Conservation (phyloP, 2,329 filamentous ascomycete genomes). For the Cladosporium sp. region DNA sequence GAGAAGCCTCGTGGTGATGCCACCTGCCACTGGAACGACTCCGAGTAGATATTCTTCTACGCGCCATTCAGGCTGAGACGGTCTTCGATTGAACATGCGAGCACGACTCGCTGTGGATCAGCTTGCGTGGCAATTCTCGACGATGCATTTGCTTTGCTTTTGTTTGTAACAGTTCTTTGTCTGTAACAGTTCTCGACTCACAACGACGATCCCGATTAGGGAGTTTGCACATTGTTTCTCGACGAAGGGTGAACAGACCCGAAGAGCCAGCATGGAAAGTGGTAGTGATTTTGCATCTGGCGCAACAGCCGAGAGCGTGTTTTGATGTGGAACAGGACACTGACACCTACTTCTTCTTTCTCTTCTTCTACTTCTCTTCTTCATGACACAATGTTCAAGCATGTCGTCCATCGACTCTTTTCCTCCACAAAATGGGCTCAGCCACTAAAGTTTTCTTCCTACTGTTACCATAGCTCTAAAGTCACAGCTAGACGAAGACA, state of each 20-base stretch:
- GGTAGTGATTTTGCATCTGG: slow-evolving; percentile 4
- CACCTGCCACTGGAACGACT: slow-evolving; percentile 31
- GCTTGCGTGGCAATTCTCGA: neutral
- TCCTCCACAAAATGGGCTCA: neutral
- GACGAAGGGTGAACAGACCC: neutral
- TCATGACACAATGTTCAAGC: slow-evolving; percentile 9
- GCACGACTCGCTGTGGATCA: slow-evolving; percentile 2
- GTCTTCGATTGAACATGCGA: slow-evolving; percentile 6
- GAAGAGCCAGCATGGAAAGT: slow-evolving; percentile 9
- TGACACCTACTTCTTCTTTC: neutral
- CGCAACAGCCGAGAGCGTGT: slow-evolving; percentile 4
- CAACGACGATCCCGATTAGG: neutral
- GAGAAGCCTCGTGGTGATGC: slow-evolving; percentile 26
- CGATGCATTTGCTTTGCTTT: slow-evolving; percentile 12
- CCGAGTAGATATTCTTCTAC: neutral
- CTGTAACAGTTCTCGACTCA: neutral
- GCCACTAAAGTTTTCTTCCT: slow-evolving; percentile 1
- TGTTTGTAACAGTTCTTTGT: neutral
- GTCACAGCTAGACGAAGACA: neutral
- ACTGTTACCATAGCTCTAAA: neutral
- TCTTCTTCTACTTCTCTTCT: slow-evolving; percentile 9
- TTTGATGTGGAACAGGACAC: slow-evolving; percentile 8
- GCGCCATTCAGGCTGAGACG: neutral
- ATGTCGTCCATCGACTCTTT: neutral
- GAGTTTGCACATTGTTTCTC: slow-evolving; percentile 2